phyloP scores from a whole-genome alignment of 495 filamentous ascomycete genomes.

The Tuber brumale region DNA sequence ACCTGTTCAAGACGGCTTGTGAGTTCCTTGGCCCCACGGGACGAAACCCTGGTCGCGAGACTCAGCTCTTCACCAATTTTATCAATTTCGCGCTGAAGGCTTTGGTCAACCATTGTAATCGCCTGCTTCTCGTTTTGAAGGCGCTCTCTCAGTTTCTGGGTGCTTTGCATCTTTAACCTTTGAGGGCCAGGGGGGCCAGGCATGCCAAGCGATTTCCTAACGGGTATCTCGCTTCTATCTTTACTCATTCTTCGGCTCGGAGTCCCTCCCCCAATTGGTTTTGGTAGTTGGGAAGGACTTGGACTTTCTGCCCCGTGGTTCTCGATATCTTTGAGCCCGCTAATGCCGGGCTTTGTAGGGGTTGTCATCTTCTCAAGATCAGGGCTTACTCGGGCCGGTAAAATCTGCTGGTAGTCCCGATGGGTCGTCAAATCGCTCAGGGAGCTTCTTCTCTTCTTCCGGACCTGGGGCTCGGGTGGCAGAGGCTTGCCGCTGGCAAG shows the following conservation, averaged over 20 bases:
- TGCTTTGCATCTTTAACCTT: slow-evolving; percentile 79
- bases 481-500: slow-evolving; percentile 42
- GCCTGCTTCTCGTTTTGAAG: slow-evolving; percentile 72
- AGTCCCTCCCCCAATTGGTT: slow-evolving; percentile 15
- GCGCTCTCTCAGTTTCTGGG: slow-evolving; percentile 87
- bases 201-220: slow-evolving; percentile 22
- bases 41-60: slow-evolving; percentile 48
- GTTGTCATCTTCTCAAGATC: slow-evolving; percentile 16
- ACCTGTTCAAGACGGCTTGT: slow-evolving; percentile 54
- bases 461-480: slow-evolving; percentile 49
- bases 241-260: slow-evolving; percentile 24
- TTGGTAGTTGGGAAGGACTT: slow-evolving; percentile 29
- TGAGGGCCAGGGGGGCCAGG: slow-evolving; percentile 44
- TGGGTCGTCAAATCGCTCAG: slow-evolving; percentile 70
- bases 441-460: slow-evolving; percentile 84
- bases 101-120: slow-evolving; percentile 60
- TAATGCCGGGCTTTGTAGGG: slow-evolving; percentile 21
- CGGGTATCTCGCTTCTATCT: slow-evolving; percentile 26
- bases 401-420: slow-evolving; percentile 36
- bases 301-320: slow-evolving; percentile 23
- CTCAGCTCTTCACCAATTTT: slow-evolving; percentile 79
- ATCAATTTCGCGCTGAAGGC: slow-evolving; percentile 67
- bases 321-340: slow-evolving; percentile 21
- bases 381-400: slow-evolving; percentile 29
- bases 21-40: slow-evolving; percentile 43